These are phyloP conservation scores for Rhizophora mangle DNA, from an alignment of 345 rosid species.

Conservation along the genomic window DNA sequence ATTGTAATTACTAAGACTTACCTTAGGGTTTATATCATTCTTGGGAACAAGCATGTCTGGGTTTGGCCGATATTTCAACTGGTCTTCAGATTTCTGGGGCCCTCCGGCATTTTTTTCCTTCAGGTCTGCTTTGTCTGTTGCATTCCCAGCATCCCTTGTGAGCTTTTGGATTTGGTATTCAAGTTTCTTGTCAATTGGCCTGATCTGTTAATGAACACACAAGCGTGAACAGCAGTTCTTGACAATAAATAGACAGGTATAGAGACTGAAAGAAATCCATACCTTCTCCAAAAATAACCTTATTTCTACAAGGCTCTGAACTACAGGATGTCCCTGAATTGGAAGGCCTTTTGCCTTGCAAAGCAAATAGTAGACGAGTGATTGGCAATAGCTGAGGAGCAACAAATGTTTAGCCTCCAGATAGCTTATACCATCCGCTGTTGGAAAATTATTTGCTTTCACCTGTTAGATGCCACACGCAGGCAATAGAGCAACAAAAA, in stretches of 20 bases:
- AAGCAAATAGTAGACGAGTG: constrained; percentile 71
- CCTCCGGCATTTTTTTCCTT: constrained; percentile 37
- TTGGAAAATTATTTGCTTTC: constrained; percentile 60
- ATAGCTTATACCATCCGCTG: constrained; percentile 84
- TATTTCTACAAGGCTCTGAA: constrained; percentile 78
- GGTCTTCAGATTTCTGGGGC: constrained; percentile 53
- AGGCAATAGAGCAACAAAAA: too few species aligned
- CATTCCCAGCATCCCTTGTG: constrained; percentile 37
- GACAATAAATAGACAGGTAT: not conserved
- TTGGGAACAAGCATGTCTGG: constrained; percentile 69
- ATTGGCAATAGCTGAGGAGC: constrained; percentile 82
- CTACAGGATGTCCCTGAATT: constrained; percentile 73
- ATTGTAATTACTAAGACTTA: constrained; percentile 20
- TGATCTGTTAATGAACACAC: constrained; percentile 46
- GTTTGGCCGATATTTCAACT: constrained; percentile 69
- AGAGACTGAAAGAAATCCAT: constrained; percentile 7
- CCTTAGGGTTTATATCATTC: constrained; percentile 34
- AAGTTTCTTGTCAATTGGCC: constrained; percentile 83
- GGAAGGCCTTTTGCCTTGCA: constrained; percentile 80
- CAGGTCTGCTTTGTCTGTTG: constrained; percentile 26
- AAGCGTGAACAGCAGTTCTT: not conserved
- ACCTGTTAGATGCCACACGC: constrained; percentile 40
- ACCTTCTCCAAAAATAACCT: constrained; percentile 91
- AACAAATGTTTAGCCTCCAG: constrained; percentile 82
- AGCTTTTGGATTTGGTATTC: constrained; percentile 92